Percentiles rank a stretch among this genome's conserved stretches.
Evolutionary conservation across 441 rosid species (phyloP).

Genomic region (Croton setiger): DNA sequence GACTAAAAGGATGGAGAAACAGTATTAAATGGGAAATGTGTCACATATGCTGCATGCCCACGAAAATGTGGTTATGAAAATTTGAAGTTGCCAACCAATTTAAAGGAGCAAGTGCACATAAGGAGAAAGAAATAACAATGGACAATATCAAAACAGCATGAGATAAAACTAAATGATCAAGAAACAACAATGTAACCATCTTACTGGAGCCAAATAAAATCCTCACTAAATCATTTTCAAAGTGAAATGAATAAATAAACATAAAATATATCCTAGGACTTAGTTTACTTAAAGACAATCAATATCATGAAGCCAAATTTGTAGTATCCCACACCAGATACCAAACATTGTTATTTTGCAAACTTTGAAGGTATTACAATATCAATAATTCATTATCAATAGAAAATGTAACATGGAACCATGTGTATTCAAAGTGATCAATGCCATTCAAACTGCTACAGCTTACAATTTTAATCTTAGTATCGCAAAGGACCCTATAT

Average conservation of each 20-base stretch:
- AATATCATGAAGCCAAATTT: neutral
- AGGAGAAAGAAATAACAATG: neutral
- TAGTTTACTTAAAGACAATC: neutral
- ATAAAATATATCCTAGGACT: neutral
- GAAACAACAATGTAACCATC: neutral
- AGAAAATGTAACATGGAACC: neutral
- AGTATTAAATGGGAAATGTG: slow-evolving; percentile 3
- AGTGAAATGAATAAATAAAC: neutral
- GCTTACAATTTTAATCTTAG: neutral
- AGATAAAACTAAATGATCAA: slow-evolving; percentile 3
- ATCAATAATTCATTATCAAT: neutral
- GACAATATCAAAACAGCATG: neutral
- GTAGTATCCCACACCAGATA: neutral
- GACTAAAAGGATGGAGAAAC: neutral
- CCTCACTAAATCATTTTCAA: neutral
- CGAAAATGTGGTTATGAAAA: neutral
- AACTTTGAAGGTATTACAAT: neutral
- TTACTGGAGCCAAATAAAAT: slow-evolving; percentile 1
- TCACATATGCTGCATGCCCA: neutral
- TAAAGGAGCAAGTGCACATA: neutral
- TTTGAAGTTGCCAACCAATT: slow-evolving; percentile 10
- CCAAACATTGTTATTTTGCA: neutral
- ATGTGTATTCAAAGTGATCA: neutral
- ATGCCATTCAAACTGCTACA: neutral
- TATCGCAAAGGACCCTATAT: neutral